Evolutionary conservation across 768 basidiomycete genomes (phyloP), one percentile per base, ranked within the genome.

Genomic region (Crassisporium funariophilum): DNA sequence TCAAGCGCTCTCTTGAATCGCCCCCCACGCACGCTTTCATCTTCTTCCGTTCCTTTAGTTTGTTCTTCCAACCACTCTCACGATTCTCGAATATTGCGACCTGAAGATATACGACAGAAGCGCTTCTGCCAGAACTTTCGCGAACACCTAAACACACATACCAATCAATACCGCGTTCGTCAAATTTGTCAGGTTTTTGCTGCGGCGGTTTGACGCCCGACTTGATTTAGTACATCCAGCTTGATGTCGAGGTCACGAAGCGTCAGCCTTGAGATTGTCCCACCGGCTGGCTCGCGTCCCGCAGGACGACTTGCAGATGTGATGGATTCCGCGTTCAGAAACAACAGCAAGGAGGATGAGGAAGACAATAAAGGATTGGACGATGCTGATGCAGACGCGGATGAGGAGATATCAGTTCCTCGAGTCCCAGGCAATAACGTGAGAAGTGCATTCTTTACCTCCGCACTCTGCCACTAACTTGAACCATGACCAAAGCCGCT

Each of bases 251-350:
- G 60, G 58, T 62, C 61, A 36, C 57, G 64, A 52, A 71, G 69
- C 56, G 62, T 66, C 41, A 65, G 60, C 57, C 53, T 67, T 40
- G 68, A 66, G 53, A 68, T 66, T 57, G 66, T 68, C 52, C 66
- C 59, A 43, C 59, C 67, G 39, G 54, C 61, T 44, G 61, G 42
- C 23, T 57, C 60, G 57, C 47, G 61, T 52, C 50, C 55, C 22
- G 10, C 29, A 31, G 59, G 63, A 49, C 63, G 55, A 37, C 59
- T 66, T n/a, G 63, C 62, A 7, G 60, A 56, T 9, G 60, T 58
- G 31, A 60, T 69, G 62, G 68, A 70, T 35, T 60, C 62, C 22
- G 58, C 61, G 16, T 66, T 66, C 54, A 66, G 49, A 24, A 64
- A 63, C 40, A 57, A 57, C 49, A 48, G 55, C 22, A 59, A 56